phyloP scores from a whole-genome alignment of 106 monocot species.

The Dendrobium nobile region DNA sequence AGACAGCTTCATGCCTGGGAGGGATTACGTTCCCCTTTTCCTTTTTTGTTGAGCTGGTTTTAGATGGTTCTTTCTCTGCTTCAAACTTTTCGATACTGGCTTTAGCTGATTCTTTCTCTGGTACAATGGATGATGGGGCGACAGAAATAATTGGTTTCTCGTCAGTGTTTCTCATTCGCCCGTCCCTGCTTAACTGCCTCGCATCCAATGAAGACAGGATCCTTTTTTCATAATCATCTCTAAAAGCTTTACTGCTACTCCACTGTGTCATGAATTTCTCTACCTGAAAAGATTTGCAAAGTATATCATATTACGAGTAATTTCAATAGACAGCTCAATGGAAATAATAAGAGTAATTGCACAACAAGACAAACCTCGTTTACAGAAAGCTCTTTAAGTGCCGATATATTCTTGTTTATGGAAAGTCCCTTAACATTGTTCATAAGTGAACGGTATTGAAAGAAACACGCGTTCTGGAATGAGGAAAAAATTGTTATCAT shows the following conservation, averaged over 20 bases:
- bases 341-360: neutral
- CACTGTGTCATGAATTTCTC: conserved; percentile 72
- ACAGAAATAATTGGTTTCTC: conserved; percentile 61
- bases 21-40: conserved; percentile 25
- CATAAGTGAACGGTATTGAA: conserved; percentile 58
- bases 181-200: conserved; percentile 59
- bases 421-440: conserved; percentile 65
- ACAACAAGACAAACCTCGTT: conserved; percentile 40
- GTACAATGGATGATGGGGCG: conserved; percentile 13
- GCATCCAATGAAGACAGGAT: conserved; percentile 66
- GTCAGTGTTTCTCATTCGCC: conserved; percentile 72
- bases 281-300: conserved; percentile 21
- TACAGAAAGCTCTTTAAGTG: conserved; percentile 43
- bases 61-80: neutral
- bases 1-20: neutral
- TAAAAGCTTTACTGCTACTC: conserved; percentile 50
- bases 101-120: conserved; percentile 13
- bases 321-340: neutral
- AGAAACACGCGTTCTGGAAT: conserved; percentile 60
- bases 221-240: conserved; percentile 71
- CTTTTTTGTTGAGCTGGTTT: conserved; percentile 16
- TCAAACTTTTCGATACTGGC: neutral
- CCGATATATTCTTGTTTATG: conserved; percentile 49
- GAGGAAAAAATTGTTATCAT: neutral
- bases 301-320: neutral